Conservation (phyloP, 257 asterid genomes). For the Solanum etuberosum region DNA sequence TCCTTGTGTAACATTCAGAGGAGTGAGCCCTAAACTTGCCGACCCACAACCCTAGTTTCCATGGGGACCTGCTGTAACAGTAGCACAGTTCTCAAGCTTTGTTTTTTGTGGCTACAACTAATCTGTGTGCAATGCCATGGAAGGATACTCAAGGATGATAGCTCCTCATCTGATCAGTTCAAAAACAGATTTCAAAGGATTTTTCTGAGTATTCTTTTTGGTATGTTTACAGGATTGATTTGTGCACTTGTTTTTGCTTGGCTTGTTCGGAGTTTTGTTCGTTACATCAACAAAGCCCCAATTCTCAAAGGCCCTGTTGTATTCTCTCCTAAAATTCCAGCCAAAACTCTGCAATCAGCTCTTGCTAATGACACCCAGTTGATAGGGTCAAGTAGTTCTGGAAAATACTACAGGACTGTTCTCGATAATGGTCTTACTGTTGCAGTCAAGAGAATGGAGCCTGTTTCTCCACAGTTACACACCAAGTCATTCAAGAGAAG, state of each 20-base stretch:
- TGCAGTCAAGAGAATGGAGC: slow-evolving; percentile 71
- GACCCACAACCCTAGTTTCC: background rate
- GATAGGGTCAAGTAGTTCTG: slow-evolving; percentile 57
- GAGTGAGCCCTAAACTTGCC: background rate
- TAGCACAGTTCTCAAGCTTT: slow-evolving; percentile 4
- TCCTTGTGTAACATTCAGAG: background rate
- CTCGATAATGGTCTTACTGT: slow-evolving; percentile 74
- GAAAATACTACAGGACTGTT: slow-evolving; percentile 65
- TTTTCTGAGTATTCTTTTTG: slow-evolving; percentile 49
- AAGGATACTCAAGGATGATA: slow-evolving; percentile 15
- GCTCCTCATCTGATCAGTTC: slow-evolving; percentile 18
- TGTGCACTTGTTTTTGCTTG: slow-evolving; percentile 49
- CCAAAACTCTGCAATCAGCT: slow-evolving; percentile 53
- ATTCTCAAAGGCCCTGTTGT: slow-evolving; percentile 55
- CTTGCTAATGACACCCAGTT: slow-evolving; percentile 52
- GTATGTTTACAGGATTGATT: slow-evolving; percentile 54
- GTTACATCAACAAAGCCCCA: slow-evolving; percentile 62
- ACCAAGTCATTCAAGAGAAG: slow-evolving; percentile 39
- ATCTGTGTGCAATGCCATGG: slow-evolving; percentile 41
- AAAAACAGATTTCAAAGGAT: slow-evolving; percentile 28
- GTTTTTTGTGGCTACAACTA: slow-evolving; percentile 18
- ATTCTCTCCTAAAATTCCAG: slow-evolving; percentile 65
- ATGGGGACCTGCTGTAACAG: slow-evolving; percentile 23
- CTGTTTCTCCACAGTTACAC: slow-evolving; percentile 23
- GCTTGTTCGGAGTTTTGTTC: slow-evolving; percentile 42